These are phyloP conservation scores for Geosmithia putterillii DNA, from an alignment of 2,329 filamentous ascomycete genomes.

Conservation along the genomic window DNA sequence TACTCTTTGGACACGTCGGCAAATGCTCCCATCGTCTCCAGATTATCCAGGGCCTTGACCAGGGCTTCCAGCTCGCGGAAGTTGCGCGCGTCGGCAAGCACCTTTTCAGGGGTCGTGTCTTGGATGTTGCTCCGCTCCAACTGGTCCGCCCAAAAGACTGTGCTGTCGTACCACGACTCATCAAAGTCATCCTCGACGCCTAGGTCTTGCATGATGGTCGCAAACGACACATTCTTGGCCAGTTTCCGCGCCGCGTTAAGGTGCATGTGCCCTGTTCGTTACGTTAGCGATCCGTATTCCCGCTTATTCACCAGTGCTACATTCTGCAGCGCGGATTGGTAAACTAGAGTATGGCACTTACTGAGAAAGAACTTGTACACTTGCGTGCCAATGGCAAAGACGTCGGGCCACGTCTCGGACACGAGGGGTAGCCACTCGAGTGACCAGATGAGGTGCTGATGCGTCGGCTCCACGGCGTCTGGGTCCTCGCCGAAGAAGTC, in stretches of 20 bases:
- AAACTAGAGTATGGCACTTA: constrained; percentile 33
- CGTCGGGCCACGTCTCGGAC: constrained; percentile 57
- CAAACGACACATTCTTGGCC: constrained; percentile 36
- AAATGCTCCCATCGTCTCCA: constrained; percentile 53
- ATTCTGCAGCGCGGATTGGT: not conserved
- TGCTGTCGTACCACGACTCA: constrained; percentile 23
- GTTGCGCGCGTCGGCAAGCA: constrained; percentile 44
- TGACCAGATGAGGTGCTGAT: constrained; percentile 62
- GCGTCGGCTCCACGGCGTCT: constrained; percentile 41
- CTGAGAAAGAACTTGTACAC: constrained; percentile 77
- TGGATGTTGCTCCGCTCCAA: constrained; percentile 20
- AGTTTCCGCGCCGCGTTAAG: constrained; percentile 2
- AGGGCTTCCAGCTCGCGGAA: constrained; percentile 60
- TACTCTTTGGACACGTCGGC: constrained; percentile 41
- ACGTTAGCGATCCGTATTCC: too few species aligned
- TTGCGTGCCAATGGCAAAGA: constrained; percentile 55
- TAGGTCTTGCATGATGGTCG: constrained; percentile 31
- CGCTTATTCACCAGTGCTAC: not conserved
- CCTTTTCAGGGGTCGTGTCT: constrained; percentile 24
- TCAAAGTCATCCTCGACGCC: constrained; percentile 23
- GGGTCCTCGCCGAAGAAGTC: constrained; percentile 58
- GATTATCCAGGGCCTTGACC: constrained; percentile 49
- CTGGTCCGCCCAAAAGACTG: constrained; percentile 24
- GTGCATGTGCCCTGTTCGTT: constrained; percentile 2
- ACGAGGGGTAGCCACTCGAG: constrained; percentile 78